Percentiles rank a stretch among this genome's conserved stretches.
These are phyloP conservation scores for Sugiyamaella qingdaonensis DNA, from an alignment of 805 yeast species.

Conservation along the genomic window DNA sequence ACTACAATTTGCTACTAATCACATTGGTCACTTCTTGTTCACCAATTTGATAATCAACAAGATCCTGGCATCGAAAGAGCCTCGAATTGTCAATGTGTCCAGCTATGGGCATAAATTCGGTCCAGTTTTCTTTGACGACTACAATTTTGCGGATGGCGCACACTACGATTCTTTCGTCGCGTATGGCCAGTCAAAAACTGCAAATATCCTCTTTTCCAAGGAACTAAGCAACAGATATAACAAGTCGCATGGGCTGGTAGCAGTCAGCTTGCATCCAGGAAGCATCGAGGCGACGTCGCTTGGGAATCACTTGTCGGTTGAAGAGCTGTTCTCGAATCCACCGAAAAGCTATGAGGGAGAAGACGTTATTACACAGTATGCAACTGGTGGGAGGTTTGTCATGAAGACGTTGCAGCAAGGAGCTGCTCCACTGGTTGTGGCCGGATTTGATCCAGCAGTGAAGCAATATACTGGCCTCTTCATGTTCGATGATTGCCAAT, in stretches of 20 bases:
- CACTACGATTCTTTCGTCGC: constrained; percentile 9
- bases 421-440: not conserved
- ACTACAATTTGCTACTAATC: constrained; percentile 74
- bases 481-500: constrained; percentile 4
- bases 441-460: not conserved
- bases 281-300: not conserved
- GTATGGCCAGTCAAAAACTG: constrained; percentile 19
- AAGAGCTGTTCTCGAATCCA: not conserved
- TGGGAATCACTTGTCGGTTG: constrained; percentile 8
- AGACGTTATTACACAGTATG: not conserved
- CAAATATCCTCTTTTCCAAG: constrained; percentile 11
- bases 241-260: constrained; percentile 8
- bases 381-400: not conserved
- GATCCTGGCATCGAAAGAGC: constrained; percentile 5
- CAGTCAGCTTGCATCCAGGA: constrained; percentile 16
- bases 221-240: constrained; percentile 8
- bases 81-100: constrained; percentile 12
- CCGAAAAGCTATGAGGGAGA: constrained; percentile 7
- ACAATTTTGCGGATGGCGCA: constrained; percentile 1
- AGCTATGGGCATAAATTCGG: constrained; percentile 8
- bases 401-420: not conserved
- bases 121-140: constrained; percentile 9
- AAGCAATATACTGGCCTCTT: not conserved
- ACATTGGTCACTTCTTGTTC: constrained; percentile 67
- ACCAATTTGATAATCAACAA: constrained; percentile 38